These are phyloP conservation scores for Sporothrix inflata DNA, from an alignment of 2,329 filamentous ascomycete species.

Conservation along the genomic window DNA sequence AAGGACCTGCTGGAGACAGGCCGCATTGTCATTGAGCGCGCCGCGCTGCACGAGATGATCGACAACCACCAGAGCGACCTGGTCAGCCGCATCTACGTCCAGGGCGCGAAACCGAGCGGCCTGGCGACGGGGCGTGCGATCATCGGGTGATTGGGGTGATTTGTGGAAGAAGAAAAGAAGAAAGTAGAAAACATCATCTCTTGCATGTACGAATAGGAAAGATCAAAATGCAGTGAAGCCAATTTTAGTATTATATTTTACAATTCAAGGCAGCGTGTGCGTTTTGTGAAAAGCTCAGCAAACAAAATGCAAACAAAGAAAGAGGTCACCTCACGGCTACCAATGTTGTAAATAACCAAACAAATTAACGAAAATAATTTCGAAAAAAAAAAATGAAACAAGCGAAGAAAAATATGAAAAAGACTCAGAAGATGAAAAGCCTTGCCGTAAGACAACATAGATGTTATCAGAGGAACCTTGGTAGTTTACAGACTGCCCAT, in stretches of 20 bases:
- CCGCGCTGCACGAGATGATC: slow-evolving; percentile 76
- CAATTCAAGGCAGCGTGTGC: too few species aligned
- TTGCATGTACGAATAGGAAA: slow-evolving; percentile 20
- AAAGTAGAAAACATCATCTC: background rate
- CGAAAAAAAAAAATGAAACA: too few species aligned
- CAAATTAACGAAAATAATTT: too few species aligned
- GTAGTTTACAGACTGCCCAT: too few species aligned
- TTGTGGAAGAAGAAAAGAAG: background rate
- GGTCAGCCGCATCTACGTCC: slow-evolving; percentile 51
- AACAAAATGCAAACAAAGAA: too few species aligned
- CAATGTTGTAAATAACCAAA: too few species aligned
- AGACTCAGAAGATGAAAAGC: too few species aligned
- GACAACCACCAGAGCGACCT: slow-evolving; percentile 71
- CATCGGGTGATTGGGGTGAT: background rate
- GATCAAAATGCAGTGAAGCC: background rate
- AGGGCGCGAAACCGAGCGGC: slow-evolving; percentile 43
- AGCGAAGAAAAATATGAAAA: too few species aligned
- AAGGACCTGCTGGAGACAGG: slow-evolving; percentile 89
- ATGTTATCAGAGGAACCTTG: too few species aligned
- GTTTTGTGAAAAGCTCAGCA: too few species aligned
- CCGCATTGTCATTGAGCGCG: slow-evolving; percentile 82
- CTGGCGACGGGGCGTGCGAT: slow-evolving; percentile 46
- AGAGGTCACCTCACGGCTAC: too few species aligned
- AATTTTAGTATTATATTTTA: background rate
- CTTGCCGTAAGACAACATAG: too few species aligned